A percentile compares a stretch with the other conserved stretches of the same genome.
Evolutionary conservation across 164 flowering plant genomes (phyloP).

Genomic region (Nymphaea thermarum): DNA sequence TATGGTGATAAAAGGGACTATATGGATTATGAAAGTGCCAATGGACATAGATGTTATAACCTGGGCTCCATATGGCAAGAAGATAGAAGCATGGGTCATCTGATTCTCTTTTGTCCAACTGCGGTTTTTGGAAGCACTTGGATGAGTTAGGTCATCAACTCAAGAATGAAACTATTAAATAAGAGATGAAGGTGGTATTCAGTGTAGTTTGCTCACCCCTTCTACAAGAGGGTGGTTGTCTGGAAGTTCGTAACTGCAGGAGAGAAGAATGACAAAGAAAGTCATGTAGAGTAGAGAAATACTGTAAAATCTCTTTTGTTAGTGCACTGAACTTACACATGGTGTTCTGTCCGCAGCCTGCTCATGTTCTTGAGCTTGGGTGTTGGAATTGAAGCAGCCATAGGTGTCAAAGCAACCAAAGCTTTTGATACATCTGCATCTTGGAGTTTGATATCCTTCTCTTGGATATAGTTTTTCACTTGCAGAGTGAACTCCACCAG

Average conservation of each 20-base stretch:
- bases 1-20: neutral
- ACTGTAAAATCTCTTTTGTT: too few relatives aligned
- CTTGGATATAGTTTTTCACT: slow-evolving; percentile 53
- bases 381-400: slow-evolving; percentile 47
- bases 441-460: slow-evolving; percentile 50
- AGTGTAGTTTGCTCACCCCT: slow-evolving; percentile 40
- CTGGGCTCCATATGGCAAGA: slow-evolving; percentile 95
- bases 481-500: slow-evolving; percentile 53
- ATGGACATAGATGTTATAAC: slow-evolving; percentile 16
- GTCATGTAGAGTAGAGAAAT: too few relatives aligned
- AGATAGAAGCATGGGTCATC: slow-evolving; percentile 77
- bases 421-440: slow-evolving; percentile 70
- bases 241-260: slow-evolving; percentile 92
- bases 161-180: too few relatives aligned
- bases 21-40: neutral
- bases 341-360: slow-evolving; percentile 66
- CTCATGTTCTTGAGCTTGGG: slow-evolving; percentile 48
- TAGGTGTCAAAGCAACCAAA: slow-evolving; percentile 41
- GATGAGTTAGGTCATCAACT: neutral
- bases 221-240: slow-evolving; percentile 80
- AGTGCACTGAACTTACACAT: slow-evolving; percentile 17
- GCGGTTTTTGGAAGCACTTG: neutral
- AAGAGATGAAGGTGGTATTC: neutral
- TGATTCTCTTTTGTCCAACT: slow-evolving; percentile 53
- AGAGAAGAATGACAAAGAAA: slow-evolving; percentile 3